These are phyloP conservation scores for Phytopythium aichiense DNA, from an alignment of 352 stramenopile species.

Conservation along the genomic window DNA sequence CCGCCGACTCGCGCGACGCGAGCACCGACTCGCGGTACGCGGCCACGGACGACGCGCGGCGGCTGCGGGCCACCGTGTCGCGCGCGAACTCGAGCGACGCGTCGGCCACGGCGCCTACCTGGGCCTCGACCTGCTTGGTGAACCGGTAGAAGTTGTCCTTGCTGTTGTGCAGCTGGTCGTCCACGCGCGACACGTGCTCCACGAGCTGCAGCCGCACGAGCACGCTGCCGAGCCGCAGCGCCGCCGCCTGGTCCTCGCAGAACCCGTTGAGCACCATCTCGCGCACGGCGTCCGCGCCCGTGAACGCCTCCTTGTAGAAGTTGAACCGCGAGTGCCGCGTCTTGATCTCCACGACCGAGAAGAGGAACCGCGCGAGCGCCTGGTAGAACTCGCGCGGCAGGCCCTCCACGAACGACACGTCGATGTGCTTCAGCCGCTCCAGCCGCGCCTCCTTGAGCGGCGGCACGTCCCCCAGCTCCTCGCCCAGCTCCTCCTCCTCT, in stretches of 20 bases:
- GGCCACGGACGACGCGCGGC: conserved; percentile 53
- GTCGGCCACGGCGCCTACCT: conserved; percentile 21
- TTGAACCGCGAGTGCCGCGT: conserved; percentile 81
- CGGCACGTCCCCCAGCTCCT: conserved; percentile 40
- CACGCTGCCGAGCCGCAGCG: conserved; percentile 70
- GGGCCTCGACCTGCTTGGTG: conserved; percentile 58
- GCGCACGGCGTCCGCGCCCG: conserved; percentile 65
- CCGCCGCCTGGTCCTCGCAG: conserved; percentile 65
- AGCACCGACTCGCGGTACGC: conserved; percentile 72
- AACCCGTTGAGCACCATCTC: conserved; percentile 76
- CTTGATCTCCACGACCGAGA: conserved; percentile 76
- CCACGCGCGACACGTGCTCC: conserved; percentile 72
- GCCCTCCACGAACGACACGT: conserved; percentile 77
- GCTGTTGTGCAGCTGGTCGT: conserved; percentile 77
- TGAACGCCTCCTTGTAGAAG: conserved; percentile 86
- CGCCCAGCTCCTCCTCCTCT: conserved; percentile 23
- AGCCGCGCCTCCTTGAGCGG: conserved; percentile 67
- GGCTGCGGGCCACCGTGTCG: conserved; percentile 21
- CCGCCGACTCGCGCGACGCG: conserved; percentile 40
- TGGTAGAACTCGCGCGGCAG: conserved; percentile 78
- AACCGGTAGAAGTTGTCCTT: conserved; percentile 88
- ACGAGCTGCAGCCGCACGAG: conserved; percentile 80
- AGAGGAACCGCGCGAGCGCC: conserved; percentile 64
- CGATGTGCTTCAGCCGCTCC: conserved; percentile 70
- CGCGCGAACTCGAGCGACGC: conserved; percentile 20